Base-by-base conservation (phyloP, 139 green algal genomes). In the Closterium sp. region DNA sequence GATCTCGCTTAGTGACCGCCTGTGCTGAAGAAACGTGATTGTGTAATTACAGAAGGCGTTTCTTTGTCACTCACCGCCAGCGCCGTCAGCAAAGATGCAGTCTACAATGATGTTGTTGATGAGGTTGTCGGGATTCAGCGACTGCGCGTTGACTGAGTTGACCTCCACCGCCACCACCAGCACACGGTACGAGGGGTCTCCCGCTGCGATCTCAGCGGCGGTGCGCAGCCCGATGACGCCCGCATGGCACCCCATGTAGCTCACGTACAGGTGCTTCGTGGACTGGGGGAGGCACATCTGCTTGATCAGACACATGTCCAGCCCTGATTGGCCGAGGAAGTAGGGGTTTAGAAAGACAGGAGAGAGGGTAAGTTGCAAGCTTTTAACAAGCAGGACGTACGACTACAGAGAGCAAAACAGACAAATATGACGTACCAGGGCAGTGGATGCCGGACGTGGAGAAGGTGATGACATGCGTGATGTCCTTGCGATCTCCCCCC, bases 61-160 rank as follows among this genome's bases (percentile, higher is more conserved):
- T 30, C 30, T 31, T 7, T 50, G 7, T 17, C 7, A 84, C 79
- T 90, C 24, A 93, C 90, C 90, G 30, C 27, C 31, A 62, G 90
- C 90, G 24, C 90, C 90, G 22, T 93, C 90, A 27, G 85, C 90
- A 88, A 93, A 93, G 85, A 93, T 93, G 85, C 29, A 29, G 29
- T 73, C 30, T 5, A 93, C 90, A 31, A 93, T 93, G 29, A 93
- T 90, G 85, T 93, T 93, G 90, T 93, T 93, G 45, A 93, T 79
- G 21, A 87, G 79, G 31, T 93, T 90, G 30, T 91, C 85, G 9
- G 90, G 90, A 3, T 93, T 29, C 28, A 31, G 28, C 28, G 31
- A 22, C 21, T 93, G 79, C 4, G 62, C 90, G 85, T 90, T 93
- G 27, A 90, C 90, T 13, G 90, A 93, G 85, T 93, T 93, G 34